These are phyloP conservation scores for Proliferodiscus dingleyae DNA, from an alignment of 2,329 filamentous ascomycete genomes.

Conservation along the genomic window DNA sequence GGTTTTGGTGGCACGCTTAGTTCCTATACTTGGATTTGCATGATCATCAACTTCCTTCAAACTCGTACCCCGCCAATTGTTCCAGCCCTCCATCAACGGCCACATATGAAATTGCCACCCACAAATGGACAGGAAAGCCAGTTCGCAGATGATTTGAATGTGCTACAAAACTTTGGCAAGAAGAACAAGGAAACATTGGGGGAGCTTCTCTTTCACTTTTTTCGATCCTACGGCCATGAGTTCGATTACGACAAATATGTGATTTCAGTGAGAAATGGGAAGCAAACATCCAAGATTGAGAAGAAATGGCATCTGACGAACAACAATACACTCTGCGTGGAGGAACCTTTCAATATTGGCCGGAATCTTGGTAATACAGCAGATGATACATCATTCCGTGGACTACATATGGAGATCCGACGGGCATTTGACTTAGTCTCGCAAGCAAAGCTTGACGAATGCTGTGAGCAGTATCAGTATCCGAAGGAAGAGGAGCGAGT, in stretches of 20 bases:
- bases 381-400: slow-evolving; percentile 89
- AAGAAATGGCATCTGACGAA: slow-evolving; percentile 81
- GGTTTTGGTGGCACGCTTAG: slow-evolving; percentile 91
- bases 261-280: slow-evolving; percentile 79
- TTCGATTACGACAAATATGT: slow-evolving; percentile 82
- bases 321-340: slow-evolving; percentile 86
- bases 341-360: slow-evolving; percentile 88
- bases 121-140: slow-evolving; percentile 64
- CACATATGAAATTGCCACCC: slow-evolving; percentile 55
- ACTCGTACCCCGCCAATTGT: slow-evolving; percentile 78
- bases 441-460: slow-evolving; percentile 72
- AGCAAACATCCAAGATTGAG: slow-evolving; percentile 70
- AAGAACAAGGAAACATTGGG: slow-evolving; percentile 80
- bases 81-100: slow-evolving; percentile 75
- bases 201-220: slow-evolving; percentile 90
- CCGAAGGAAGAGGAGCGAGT: slow-evolving; percentile 66
- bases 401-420: slow-evolving; percentile 83
- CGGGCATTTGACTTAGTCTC: slow-evolving; percentile 81
- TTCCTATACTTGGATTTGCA: slow-evolving; percentile 98
- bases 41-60: slow-evolving; percentile 95
- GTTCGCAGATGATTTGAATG: slow-evolving; percentile 82
- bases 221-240: slow-evolving; percentile 90
- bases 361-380: slow-evolving; percentile 95
- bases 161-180: slow-evolving; percentile 67
- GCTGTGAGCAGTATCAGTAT: slow-evolving; percentile 83